These are phyloP conservation scores for Taphrina flavorubra DNA, from an alignment of 1,139 yeast species.

Conservation along the genomic window DNA sequence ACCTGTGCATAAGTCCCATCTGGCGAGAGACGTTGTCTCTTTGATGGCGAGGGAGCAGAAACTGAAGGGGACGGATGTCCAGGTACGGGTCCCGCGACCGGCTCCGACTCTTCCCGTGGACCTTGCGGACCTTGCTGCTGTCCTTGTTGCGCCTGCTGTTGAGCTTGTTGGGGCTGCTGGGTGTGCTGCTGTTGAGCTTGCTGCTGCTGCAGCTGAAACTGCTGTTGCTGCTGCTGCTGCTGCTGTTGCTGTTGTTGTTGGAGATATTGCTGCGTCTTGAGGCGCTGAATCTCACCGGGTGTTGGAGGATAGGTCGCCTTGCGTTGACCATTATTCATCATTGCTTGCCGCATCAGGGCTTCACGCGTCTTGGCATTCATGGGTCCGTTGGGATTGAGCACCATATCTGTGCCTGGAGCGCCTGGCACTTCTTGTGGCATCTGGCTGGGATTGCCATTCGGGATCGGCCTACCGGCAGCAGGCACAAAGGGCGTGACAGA, in stretches of 20 bases:
- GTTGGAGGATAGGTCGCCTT: conserved; percentile 41
- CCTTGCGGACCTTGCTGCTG: neutral
- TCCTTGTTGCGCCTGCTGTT: conserved; percentile 48
- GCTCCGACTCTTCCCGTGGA: conserved; percentile 22
- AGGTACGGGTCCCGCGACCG: neutral
- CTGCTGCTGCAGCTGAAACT: conserved; percentile 43
- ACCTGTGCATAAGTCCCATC: conserved; percentile 50
- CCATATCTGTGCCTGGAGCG: conserved; percentile 14
- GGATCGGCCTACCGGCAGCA: conserved; percentile 1
- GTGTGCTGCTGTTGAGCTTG: conserved; percentile 43
- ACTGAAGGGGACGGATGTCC: conserved; percentile 40
- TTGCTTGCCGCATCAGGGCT: conserved; percentile 49
- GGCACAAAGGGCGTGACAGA: conserved; percentile 13
- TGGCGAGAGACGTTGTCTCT: conserved; percentile 53
- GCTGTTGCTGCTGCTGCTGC: conserved; percentile 46
- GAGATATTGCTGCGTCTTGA: conserved; percentile 44
- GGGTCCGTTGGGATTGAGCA: conserved; percentile 36
- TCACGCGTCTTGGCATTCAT: conserved; percentile 48
- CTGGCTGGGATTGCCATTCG: conserved; percentile 11
- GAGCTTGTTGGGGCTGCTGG: conserved; percentile 49
- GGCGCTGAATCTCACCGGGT: conserved; percentile 39
- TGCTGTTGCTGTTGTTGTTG: conserved; percentile 49
- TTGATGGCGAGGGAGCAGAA: conserved; percentile 50
- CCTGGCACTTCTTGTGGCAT: conserved; percentile 5
- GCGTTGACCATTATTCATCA: conserved; percentile 45